Base-by-base conservation (phyloP, 2,329 filamentous ascomycete species). In the Coniochaeta hoffmannii region DNA sequence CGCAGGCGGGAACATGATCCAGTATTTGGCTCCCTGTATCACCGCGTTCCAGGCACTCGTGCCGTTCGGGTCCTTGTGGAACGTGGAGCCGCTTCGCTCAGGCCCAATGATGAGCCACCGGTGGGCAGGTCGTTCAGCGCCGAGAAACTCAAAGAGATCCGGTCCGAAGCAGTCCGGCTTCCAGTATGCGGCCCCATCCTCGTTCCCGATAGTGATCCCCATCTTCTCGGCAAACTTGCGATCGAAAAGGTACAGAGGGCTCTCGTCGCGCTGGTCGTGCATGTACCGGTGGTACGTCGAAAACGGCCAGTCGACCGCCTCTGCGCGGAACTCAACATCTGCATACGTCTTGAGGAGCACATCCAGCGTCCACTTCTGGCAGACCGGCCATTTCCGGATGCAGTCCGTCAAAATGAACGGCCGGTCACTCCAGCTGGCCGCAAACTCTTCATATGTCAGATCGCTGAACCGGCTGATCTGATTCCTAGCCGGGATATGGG, bases 1-100 rank as follows among this genome's bases (percentile, higher is more conserved):
- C 0, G 83, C 83, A 0, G 89, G 87, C 0, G 90, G 91, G 66
- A 97, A 97, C 90, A 97, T 95, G 69, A 97, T 93, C 93, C 94
- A 97, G 76, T 97, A 97, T 68, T 97, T 97, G 32, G 87, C 83
- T 5, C 93, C 94, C 57, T 87, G 84, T 28, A 97, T 76, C 14
- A 97, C 90, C 1, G 92, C 93, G 68, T 97, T 97, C 94, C 93
- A 97, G 0, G 94, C 93, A 63, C 85, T 87, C 17, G 83, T 87
- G 17, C 72, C 86, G 62, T 87, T 87, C 22, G 84, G 83, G 58
- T 87, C 84, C 68, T 97, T 97, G 75, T 97, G 93, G 68, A 97
- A 97, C 4, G 92, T 97, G 61, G 89, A 95, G 30, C 93, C 93
- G 65, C 90, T 95, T 56, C 91, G 80, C 59, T 86, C 83, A 1